Evolutionary conservation across 768 basidiomycete genomes (phyloP).

Genomic region (Lentinula lateritia): DNA sequence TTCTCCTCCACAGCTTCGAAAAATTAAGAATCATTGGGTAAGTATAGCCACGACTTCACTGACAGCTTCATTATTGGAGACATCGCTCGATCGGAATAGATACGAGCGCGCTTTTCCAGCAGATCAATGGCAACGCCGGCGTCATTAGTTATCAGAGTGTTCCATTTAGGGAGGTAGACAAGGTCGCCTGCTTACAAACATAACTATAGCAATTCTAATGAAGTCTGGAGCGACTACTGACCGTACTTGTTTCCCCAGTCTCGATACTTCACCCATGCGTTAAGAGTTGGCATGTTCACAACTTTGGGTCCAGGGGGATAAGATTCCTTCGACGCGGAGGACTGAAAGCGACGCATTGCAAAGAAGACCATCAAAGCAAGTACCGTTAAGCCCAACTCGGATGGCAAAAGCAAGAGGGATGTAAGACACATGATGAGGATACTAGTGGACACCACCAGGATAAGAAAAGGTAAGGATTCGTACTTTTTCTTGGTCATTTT

Average conservation of each 20-base stretch:
- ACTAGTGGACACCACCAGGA: not conserved
- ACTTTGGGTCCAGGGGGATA: not conserved
- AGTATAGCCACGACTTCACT: not conserved
- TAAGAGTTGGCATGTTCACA: not conserved
- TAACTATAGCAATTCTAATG: not conserved
- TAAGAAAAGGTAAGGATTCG: not conserved
- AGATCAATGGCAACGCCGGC: not conserved
- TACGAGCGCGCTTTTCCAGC: not conserved
- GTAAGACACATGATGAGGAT: not conserved
- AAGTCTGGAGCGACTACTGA: not conserved
- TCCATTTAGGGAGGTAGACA: not conserved
- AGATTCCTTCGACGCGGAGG: not conserved
- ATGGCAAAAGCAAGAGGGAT: not conserved
- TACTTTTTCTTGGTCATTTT: not conserved
- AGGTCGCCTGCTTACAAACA: not conserved
- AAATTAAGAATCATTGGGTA: not conserved
- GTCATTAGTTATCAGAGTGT: not conserved
- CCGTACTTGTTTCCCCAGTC: conserved; percentile 1
- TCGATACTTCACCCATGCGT: not conserved
- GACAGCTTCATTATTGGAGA: not conserved
- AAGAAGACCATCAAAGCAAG: not conserved
- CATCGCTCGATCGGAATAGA: not conserved
- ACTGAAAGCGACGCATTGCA: not conserved
- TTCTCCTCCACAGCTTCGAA: not conserved
- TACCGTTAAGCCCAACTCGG: not conserved